These are phyloP conservation scores for Paraleonurus japonicus DNA, from an alignment of 257 asterid genomes.

Conservation along the genomic window DNA sequence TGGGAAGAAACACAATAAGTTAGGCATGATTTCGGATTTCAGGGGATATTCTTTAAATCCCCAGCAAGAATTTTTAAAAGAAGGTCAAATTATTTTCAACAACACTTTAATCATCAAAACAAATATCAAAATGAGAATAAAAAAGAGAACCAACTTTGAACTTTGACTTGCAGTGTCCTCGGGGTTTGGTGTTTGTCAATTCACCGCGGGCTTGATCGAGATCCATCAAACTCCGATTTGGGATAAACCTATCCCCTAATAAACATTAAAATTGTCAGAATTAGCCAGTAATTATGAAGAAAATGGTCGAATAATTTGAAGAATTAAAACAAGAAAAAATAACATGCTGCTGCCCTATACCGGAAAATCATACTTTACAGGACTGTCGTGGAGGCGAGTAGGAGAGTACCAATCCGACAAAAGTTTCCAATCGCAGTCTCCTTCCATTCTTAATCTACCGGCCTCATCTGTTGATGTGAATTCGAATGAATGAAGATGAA, in stretches of 20 bases:
- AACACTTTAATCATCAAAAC: not conserved
- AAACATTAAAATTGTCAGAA: not conserved
- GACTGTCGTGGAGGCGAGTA: constrained; percentile 70
- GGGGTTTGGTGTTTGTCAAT: constrained; percentile 43
- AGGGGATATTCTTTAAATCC: not conserved
- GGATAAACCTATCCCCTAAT: constrained; percentile 82
- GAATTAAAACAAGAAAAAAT: not conserved
- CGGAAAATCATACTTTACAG: constrained; percentile 62
- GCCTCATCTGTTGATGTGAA: not conserved
- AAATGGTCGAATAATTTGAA: not conserved
- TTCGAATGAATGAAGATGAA: not conserved
- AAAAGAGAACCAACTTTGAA: constrained; percentile 38
- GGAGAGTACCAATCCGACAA: constrained; percentile 78
- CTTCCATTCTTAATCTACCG: constrained; percentile 40
- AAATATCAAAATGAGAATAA: not conserved
- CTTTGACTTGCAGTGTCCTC: constrained; percentile 24
- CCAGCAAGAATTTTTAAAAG: constrained; percentile 9
- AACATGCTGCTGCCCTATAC: too few species aligned
- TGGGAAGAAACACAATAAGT: not conserved
- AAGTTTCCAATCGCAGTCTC: constrained; percentile 34
- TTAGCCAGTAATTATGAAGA: not conserved
- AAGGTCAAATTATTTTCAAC: constrained; percentile 8
- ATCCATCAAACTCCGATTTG: constrained; percentile 86
- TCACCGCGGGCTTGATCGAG: constrained; percentile 66
- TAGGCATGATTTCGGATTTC: not conserved